These are phyloP conservation scores for Magnusiomyces paraingens DNA, from an alignment of 1,139 yeast species.

Conservation along the genomic window DNA sequence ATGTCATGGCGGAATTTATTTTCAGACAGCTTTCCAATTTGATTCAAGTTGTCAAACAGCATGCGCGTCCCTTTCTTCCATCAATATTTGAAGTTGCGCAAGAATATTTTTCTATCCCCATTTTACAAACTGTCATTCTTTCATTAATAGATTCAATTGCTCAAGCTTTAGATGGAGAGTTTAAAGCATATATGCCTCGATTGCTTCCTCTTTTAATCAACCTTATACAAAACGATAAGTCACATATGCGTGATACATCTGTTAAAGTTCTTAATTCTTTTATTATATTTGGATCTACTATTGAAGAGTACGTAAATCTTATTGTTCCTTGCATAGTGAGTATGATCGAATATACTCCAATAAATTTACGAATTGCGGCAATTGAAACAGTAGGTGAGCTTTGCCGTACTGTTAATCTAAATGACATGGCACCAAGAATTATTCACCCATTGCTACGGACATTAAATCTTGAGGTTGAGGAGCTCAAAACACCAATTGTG, in stretches of 20 bases:
- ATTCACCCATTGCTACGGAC: slow-evolving; percentile 81
- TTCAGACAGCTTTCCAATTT: slow-evolving; percentile 83
- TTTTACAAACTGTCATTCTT: slow-evolving; percentile 72
- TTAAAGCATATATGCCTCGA: slow-evolving; percentile 74
- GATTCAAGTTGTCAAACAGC: slow-evolving; percentile 79
- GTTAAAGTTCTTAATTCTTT: slow-evolving; percentile 75
- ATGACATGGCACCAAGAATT: slow-evolving; percentile 86
- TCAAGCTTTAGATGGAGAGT: slow-evolving; percentile 83
- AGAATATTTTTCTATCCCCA: slow-evolving; percentile 63
- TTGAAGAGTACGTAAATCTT: slow-evolving; percentile 84
- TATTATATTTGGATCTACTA: slow-evolving; percentile 81
- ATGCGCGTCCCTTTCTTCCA: slow-evolving; percentile 73
- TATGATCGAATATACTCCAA: slow-evolving; percentile 54
- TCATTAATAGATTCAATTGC: slow-evolving; percentile 80
- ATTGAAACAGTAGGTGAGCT: slow-evolving; percentile 80
- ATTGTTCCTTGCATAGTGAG: slow-evolving; percentile 78
- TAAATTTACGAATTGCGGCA: slow-evolving; percentile 58
- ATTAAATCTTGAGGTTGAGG: slow-evolving; percentile 49
- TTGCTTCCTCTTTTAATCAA: slow-evolving; percentile 70
- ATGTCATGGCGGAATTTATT: slow-evolving; percentile 77
- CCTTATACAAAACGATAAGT: slow-evolving; percentile 71
- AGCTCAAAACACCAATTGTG: slow-evolving; percentile 56
- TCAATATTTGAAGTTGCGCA: slow-evolving; percentile 72
- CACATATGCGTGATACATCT: slow-evolving; percentile 55
- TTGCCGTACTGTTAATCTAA: slow-evolving; percentile 63